Evolutionary conservation across 2,329 filamentous ascomycete species (phyloP), one percentile per base, ranked within the genome.

Genomic region (Scytalidium sp.): DNA sequence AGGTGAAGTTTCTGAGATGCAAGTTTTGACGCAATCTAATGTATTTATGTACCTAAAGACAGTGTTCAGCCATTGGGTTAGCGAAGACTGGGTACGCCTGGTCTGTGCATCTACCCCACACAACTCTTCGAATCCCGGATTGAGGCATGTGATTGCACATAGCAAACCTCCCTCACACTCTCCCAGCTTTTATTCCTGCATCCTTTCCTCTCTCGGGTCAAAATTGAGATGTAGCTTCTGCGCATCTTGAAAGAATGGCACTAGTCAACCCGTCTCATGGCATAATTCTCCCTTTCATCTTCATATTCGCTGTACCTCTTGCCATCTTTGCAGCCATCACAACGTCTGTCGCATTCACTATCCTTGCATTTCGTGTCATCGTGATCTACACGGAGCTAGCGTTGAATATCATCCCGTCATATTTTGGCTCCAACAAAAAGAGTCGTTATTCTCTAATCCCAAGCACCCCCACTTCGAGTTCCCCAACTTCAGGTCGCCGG

Each of bases 351-450:
- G 82, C 85, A 36, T 79, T 85, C 55, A 72, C 78, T 32, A 72
- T 85, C 29, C 75, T 88, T 44, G 75, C 81, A 60, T 67, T 85
- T 54, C 77, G 84, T 20, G 76, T 84, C 20, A 69, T 78, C 42
- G 62, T 85, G 46, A 77, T 87, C 49, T 87, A 87, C 61, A 67
- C 85, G 52, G 83, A 87, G 60, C 72, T 88, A 46, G 77, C 73
- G 41, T 65, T 81, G 19, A 80, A 79, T 7, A 70, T 85, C 3
- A 61, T 86, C 2, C 76, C 78, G 5, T 78, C 79, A 46, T 78
- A 79, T 53, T 65, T 87, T 71, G 47, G 61, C 15, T 60, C 61
- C 40, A 23, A 23, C 27, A 27, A 5, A 15, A 15, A n/a, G 17
- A 4, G n/a, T 48, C 2, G 47, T 45, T 41, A 17, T 39, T 20